Evolutionary conservation across 1,284 basidiomycete genomes (phyloP).

Genomic region (Lignosus rhinocerotis): DNA sequence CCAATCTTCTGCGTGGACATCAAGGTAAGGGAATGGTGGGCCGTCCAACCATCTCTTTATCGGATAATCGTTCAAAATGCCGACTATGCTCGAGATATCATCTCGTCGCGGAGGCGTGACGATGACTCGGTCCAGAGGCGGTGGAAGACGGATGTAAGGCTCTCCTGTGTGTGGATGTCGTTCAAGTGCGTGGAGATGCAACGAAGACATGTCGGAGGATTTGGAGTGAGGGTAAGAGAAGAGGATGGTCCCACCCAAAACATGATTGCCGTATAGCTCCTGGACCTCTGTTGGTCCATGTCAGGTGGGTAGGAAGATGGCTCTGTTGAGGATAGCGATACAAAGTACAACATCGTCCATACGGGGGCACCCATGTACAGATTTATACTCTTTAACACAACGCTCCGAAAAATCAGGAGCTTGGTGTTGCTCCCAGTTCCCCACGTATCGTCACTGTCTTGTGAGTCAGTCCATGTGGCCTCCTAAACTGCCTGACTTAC

Average conservation of each 20-base stretch:
- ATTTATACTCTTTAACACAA: background rate
- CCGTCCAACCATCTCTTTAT: constrained; percentile 47
- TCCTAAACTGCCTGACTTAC: too few relatives aligned
- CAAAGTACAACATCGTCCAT: constrained; percentile 2
- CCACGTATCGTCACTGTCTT: background rate
- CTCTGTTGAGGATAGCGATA: constrained; percentile 1
- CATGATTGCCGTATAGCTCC: background rate
- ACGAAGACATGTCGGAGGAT: constrained; percentile 14
- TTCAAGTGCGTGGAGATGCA: constrained; percentile 25
- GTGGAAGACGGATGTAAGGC: constrained; percentile 29
- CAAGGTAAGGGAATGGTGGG: constrained; percentile 54
- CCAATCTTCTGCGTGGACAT: constrained; percentile 42
- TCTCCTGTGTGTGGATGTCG: constrained; percentile 28
- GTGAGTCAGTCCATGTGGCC: background rate
- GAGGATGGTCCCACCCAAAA: background rate
- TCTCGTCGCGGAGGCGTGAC: constrained; percentile 54
- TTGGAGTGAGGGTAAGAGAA: background rate
- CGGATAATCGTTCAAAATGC: constrained; percentile 50
- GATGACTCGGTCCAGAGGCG: constrained; percentile 53
- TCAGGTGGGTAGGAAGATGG: constrained; percentile 7
- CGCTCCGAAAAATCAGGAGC: too few relatives aligned
- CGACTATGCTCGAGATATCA: constrained; percentile 40
- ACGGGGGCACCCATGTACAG: background rate
- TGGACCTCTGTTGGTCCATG: background rate
- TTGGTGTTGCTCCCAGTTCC: too few relatives aligned